Base-by-base conservation (phyloP, 2,329 filamentous ascomycete genomes). In the Venturia pyrina region DNA sequence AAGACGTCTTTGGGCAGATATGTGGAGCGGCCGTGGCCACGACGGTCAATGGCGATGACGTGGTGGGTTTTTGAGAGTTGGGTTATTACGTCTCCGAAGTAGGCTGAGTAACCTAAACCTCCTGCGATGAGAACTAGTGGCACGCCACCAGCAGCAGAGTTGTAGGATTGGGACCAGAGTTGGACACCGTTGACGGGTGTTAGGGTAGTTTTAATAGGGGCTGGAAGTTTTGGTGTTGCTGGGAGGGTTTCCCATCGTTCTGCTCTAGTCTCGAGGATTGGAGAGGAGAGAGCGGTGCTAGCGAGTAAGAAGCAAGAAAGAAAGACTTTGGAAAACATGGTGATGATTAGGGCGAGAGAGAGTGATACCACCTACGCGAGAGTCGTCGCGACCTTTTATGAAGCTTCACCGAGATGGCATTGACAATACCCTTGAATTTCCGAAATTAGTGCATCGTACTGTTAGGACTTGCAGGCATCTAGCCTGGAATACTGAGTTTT, bases 121-220 rank as follows among this genome's bases (percentile, higher is more conserved):
- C 77, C 77, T 68, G 78, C 75, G 56, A 77, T 71, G 66, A 80
- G 70, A 65, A 80, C 73, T 3, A 80, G 71, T 6, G 78, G 76
- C 0, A 71, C 68, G 17, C 71, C 71, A 44, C 72, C 72, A 3
- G 72, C 71, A 8, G 70, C 60, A 40, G 75, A 71, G 65, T 78
- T 78, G 72, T 78, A 79, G 69, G 77, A 74, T 67, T 78, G 77
- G 70, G 72, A 74, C 78, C 78, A 79, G 24, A 79, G 74, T 8
- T 77, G 69, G 11, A 74, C 77, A 50, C 75, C 74, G 66, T 78
- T 77, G 69, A 78, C 72, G 7, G 69, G 61, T 13, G 70, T 72
- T 5, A 70, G 71, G 3, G 67, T 67, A 4, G 69, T 72, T 65
- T 67, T 71, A 68, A 77, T 72, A n/a, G 74, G 75, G 0, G 70